Evolutionary conservation across 139 green algal genomes (phyloP), one percentile per base, ranked within the genome.

Genomic region (Chlamydomonas eustigma): DNA sequence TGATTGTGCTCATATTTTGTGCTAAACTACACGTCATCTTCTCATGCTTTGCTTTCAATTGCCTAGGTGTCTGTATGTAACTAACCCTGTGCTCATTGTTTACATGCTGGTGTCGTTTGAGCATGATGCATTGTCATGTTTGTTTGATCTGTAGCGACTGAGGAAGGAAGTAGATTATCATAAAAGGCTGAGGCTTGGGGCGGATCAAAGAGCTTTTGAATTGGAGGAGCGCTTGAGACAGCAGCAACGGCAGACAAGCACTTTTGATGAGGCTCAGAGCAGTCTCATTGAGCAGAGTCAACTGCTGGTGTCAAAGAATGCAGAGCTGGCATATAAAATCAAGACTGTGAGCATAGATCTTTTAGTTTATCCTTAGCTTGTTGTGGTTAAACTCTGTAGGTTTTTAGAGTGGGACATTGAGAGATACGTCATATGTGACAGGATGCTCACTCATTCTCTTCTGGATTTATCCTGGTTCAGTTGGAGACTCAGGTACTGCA

Each of bases 91-190:
- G n/a, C n/a, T n/a, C n/a, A n/a, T n/a, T n/a, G n/a, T n/a, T n/a
- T n/a, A n/a, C n/a, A n/a, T n/a, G n/a, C n/a, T n/a, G n/a, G n/a
- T n/a, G n/a, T n/a, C n/a, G n/a, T n/a, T n/a, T n/a, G n/a, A n/a
- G n/a, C n/a, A n/a, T n/a, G n/a, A 58, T 58, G 44, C 44, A 58
- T 58, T 12, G 44, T 58, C 44, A 58, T 18, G 18, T 28, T 58
- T 58, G 44, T 18, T 58, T 12, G 12, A 58, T 58, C 18, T 58
- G 44, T 58, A 58, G 44, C 67, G 79, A 1, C 68, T 77, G 4
- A 74, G 73, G 28, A 84, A 84, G 51, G 79, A 84, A 39, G 69
- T 78, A 1, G 75, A 81, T 35, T 85, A 85, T 31, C 75, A 85
- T 64, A 81, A 85, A 66, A 75, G 80, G 4, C 64, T 85, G 18